These are phyloP conservation scores for Fusarium cyanostomum DNA, from an alignment of 2,329 filamentous ascomycete genomes.

Conservation along the genomic window DNA sequence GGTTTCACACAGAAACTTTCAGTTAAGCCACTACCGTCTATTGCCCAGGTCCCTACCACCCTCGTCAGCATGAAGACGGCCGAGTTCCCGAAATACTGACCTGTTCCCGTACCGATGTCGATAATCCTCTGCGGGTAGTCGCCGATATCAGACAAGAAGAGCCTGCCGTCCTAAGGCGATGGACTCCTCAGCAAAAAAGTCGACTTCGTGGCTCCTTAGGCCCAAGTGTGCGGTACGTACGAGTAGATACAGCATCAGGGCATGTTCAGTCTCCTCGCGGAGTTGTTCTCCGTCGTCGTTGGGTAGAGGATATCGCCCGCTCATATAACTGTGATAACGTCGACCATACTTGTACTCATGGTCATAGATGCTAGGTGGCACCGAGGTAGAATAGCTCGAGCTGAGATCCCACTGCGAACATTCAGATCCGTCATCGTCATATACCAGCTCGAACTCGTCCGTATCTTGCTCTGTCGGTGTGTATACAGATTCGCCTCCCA, in stretches of 20 bases:
- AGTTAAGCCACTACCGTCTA: constrained; percentile 51
- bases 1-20: background rate
- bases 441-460: constrained; percentile 45
- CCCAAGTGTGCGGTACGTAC: constrained; percentile 36
- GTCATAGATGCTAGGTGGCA: constrained; percentile 47
- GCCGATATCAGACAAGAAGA: constrained; percentile 53
- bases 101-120: constrained; percentile 61
- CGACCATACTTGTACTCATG: constrained; percentile 49
- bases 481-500: constrained; percentile 37
- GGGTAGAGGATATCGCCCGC: constrained; percentile 57
- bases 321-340: constrained; percentile 56
- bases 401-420: constrained; percentile 35
- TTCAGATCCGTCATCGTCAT: constrained; percentile 35
- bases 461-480: constrained; percentile 43
- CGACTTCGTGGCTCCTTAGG: background rate
- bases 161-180: constrained; percentile 47
- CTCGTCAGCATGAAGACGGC: constrained; percentile 9
- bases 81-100: constrained; percentile 38
- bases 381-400: constrained; percentile 47
- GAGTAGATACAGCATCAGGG: constrained; percentile 56
- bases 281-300: constrained; percentile 58
- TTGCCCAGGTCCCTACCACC: constrained; percentile 59
- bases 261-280: constrained; percentile 57
- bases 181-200: background rate
- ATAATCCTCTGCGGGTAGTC: constrained; percentile 54